Evolutionary conservation across 179 eudicot species (phyloP).

Genomic region (Silene vulgaris): DNA sequence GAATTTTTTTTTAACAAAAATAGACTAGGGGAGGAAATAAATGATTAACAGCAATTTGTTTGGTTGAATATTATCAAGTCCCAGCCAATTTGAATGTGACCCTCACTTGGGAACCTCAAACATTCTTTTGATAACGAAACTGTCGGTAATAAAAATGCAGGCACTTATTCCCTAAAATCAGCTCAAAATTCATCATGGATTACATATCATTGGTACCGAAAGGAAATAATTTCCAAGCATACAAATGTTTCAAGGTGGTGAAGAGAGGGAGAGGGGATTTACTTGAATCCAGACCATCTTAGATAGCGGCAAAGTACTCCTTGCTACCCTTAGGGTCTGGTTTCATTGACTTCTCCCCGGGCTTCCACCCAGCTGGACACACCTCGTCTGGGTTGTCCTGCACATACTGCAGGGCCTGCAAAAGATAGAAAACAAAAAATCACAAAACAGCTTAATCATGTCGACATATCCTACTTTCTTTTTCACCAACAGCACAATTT

Average conservation of each 20-base stretch:
- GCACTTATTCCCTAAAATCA: conserved; percentile 22
- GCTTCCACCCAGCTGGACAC: conserved; percentile 99
- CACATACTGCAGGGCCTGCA: conserved; percentile 90
- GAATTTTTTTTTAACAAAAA: too few species aligned
- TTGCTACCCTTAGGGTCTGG: conserved; percentile 96
- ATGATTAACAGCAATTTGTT: not conserved
- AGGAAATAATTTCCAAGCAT: conserved; percentile 7
- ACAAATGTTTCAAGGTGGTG: not conserved
- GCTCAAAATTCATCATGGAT: conserved; percentile 17
- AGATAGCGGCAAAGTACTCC: conserved; percentile 84
- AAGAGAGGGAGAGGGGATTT: not conserved
- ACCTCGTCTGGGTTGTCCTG: conserved; percentile 97
- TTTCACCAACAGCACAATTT: not conserved
- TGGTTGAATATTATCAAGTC: not conserved
- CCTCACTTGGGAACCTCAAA: not conserved
- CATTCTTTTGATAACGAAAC: not conserved
- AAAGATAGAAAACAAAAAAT: not conserved
- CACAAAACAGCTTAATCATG: not conserved
- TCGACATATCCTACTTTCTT: too few species aligned
- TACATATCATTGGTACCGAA: conserved; percentile 20
- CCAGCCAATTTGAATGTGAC: not conserved
- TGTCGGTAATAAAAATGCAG: not conserved
- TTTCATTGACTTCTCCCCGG: conserved; percentile 97
- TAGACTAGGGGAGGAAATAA: too few species aligned
- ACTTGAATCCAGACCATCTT: conserved; percentile 19